These are phyloP conservation scores for Clathrospora elynae DNA, from an alignment of 2,329 filamentous ascomycete species.

Conservation along the genomic window DNA sequence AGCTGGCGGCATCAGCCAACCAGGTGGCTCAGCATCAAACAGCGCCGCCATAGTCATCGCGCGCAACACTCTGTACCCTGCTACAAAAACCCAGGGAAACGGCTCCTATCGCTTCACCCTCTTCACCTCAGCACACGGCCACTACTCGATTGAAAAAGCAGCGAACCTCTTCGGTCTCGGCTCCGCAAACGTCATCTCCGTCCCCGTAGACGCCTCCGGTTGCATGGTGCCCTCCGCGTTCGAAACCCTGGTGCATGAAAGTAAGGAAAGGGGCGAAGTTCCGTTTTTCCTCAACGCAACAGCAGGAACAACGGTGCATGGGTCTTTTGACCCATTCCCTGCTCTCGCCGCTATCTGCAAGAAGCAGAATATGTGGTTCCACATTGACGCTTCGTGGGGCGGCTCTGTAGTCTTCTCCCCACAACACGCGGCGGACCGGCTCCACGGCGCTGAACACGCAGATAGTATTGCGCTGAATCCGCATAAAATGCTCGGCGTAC, in stretches of 20 bases:
- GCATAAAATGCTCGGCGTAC: constrained; percentile 96
- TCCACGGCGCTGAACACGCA: constrained; percentile 73
- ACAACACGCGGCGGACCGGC: constrained; percentile 65
- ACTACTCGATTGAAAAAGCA: constrained; percentile 94
- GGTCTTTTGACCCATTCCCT: constrained; percentile 81
- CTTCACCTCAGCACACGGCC: constrained; percentile 87
- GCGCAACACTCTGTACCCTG: constrained; percentile 81
- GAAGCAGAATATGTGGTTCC: constrained; percentile 80
- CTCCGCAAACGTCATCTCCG: constrained; percentile 70
- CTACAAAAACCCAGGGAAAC: constrained; percentile 76
- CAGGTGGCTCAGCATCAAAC: constrained; percentile 85
- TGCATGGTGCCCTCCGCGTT: constrained; percentile 72
- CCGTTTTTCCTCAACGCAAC: constrained; percentile 96
- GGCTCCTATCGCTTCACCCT: constrained; percentile 69
- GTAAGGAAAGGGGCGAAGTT: constrained; percentile 70
- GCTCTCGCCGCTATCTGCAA: constrained; percentile 73
- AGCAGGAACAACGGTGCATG: constrained; percentile 90
- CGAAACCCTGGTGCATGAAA: constrained; percentile 64
- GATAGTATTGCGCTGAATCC: constrained; percentile 88
- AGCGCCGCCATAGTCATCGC: constrained; percentile 84
- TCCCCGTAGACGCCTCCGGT: constrained; percentile 74
- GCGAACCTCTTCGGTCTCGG: constrained; percentile 90
- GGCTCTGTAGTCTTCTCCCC: constrained; percentile 73
- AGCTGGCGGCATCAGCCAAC: constrained; percentile 74
- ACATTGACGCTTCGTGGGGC: constrained; percentile 92